Evolutionary conservation across 192 early-diverging fungal genomes (phyloP), one percentile per base, ranked within the genome.

Genomic region (Backusella sp.): DNA sequence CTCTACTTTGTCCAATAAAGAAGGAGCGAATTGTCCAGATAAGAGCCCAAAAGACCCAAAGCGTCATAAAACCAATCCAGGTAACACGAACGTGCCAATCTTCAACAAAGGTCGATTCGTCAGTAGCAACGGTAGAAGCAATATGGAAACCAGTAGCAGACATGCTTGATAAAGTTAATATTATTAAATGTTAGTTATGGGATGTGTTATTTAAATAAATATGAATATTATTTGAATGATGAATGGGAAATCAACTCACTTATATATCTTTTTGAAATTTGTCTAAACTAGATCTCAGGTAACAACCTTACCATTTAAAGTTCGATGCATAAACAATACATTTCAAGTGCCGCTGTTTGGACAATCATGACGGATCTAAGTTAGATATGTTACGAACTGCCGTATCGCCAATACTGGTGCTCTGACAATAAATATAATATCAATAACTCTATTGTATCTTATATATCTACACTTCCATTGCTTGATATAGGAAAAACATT

Each of bases 11-110:
- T 6, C 52, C 52, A 8, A 56, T 23, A 56, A 56, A 56, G 52
- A 56, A 56, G 52, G 52, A 56, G 1, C 52, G 21, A 7, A 56
- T 56, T 9, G 52, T 56, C 80, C 76, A 82, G 44, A 59, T 32
- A 14, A 75, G 23, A 26, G 73, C 80, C 80, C 76, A 82, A 5
- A 78, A 56, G 2, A 77, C 66, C 67, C 56, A 82, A 9, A 82
- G 69, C 28, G 76, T 73, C 44, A 65, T 59, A 7, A 77, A 78
- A 8, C 76, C 76, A n/a, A 79, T 73, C 78, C 78, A 79, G 14
- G 72, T 44, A 3, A 68, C 65, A n/a, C 72, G 56, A 8, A 79
- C 73, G 42, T 79, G 42, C 66, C 66, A 69, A 23, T 79, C 73
- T 21, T 36, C 17, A 26, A 75, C 7, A 39, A 79, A 79, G 30